Conservation (phyloP, 2,329 filamentous ascomycete species). For the Fonsecaea monophora region DNA sequence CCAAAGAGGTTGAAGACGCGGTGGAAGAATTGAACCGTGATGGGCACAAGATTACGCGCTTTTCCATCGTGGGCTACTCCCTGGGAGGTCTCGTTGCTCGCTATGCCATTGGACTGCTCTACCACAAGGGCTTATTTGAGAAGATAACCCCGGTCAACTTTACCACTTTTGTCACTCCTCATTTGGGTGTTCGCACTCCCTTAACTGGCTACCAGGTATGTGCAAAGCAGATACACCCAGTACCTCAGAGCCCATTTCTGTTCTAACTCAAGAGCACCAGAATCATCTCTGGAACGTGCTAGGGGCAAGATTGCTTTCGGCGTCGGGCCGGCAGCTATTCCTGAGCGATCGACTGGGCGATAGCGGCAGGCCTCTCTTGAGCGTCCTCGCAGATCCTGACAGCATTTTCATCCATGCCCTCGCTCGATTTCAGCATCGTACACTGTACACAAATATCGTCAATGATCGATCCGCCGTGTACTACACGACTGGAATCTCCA, state of each 20-base stretch:
- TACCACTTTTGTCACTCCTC: slow-evolving; percentile 86
- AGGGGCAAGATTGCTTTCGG: slow-evolving; percentile 79
- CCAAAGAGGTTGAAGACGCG: slow-evolving; percentile 67
- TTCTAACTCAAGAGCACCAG: slow-evolving; percentile 37
- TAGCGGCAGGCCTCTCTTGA: slow-evolving; percentile 79
- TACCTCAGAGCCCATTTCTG: neutral
- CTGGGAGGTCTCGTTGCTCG: slow-evolving; percentile 84
- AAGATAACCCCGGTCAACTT: slow-evolving; percentile 88
- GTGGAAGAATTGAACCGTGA: slow-evolving; percentile 61
- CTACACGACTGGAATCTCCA: slow-evolving; percentile 81
- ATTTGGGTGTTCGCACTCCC: slow-evolving; percentile 77
- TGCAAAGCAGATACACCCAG: neutral
- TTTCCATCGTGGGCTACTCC: slow-evolving; percentile 89
- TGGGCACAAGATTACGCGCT: slow-evolving; percentile 76
- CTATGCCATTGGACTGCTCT: slow-evolving; percentile 83
- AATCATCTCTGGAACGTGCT: slow-evolving; percentile 81
- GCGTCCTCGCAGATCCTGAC: slow-evolving; percentile 79
- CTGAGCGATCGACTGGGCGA: slow-evolving; percentile 83
- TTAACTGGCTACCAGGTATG: slow-evolving; percentile 62
- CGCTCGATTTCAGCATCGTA: slow-evolving; percentile 74
- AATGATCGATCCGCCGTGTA: slow-evolving; percentile 84
- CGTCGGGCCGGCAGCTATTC: slow-evolving; percentile 86
- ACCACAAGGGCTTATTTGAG: slow-evolving; percentile 80
- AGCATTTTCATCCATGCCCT: slow-evolving; percentile 87
- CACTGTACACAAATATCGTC: slow-evolving; percentile 82